Base-by-base conservation (phyloP, 2,329 filamentous ascomycete genomes). In the Zasmidium angulare region DNA sequence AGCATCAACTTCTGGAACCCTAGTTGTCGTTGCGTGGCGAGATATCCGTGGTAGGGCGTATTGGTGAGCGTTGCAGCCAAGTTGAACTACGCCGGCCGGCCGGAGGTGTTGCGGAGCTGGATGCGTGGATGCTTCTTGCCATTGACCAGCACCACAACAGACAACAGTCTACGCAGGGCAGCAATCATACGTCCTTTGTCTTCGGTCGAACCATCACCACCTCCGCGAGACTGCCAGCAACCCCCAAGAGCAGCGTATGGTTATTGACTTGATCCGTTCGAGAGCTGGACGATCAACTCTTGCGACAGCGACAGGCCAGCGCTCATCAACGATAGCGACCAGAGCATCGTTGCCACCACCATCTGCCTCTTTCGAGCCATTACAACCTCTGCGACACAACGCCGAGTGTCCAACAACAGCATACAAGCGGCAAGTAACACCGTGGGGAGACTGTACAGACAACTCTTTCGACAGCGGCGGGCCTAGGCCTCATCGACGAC, bases 1-100 rank as follows among this genome's bases (percentile, higher is more conserved):
- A 36, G 55, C 49, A 52, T 51, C 55, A 40, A 53, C 21, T 53
- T 53, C 19, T 47, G 11, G 50, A 31, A 22, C 12, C 23, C 21
- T 22, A 19, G 7, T 40, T 29, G 55, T 48, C 20, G 43, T 53
- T 47, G 43, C 46, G 46, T 7, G 6, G 36, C n/a, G 55, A 1
- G 40, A 2, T 40, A 53, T 58, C 23, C 22, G 29, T 29, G 40
- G 50, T 49, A 58, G 40, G 50, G 49, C 48, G n/a, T 53, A 20
- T 22, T 53, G 50, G 55, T 51, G 50, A 24, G 55, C 36, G 48
- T 14, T 53, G 36, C 55, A 48, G 55, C 55, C 21, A 47, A 40
- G 21, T 49, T 21, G 26, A 36, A 3, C 20, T 58, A 58, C 50
- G 55, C 21, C 14, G 36, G 29, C 29, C 14, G 7, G 43, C 43